These are phyloP conservation scores for Noccaea caerulescens DNA, from an alignment of 345 rosid species.

Conservation along the genomic window DNA sequence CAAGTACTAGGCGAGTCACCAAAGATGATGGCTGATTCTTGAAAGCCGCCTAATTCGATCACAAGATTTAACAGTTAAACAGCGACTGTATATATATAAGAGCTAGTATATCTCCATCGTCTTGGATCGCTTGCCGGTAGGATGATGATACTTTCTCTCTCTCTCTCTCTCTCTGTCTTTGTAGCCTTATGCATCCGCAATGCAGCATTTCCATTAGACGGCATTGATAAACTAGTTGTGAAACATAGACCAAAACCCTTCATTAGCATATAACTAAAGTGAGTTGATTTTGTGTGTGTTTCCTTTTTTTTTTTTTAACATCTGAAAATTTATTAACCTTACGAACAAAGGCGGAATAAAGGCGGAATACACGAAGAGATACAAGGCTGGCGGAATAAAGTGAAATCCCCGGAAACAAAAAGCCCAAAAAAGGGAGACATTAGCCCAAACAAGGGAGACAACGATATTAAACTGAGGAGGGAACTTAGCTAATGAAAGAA, in stretches of 20 bases:
- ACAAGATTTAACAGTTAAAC: conserved; percentile 7
- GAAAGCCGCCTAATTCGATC: conserved; percentile 31
- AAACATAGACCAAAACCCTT: background rate
- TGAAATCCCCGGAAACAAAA: no score
- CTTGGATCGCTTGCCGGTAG: background rate
- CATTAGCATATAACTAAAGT: background rate
- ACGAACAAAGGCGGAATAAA: no score
- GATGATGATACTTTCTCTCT: background rate
- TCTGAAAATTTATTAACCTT: no score
- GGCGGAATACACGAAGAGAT: no score
- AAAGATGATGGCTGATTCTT: conserved; percentile 52
- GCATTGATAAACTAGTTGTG: background rate
- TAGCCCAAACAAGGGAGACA: no score
- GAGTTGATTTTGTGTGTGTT: background rate
- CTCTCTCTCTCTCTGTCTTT: no score
- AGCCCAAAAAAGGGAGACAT: no score
- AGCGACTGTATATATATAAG: conserved; percentile 27
- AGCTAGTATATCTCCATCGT: background rate
- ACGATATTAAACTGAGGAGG: no score
- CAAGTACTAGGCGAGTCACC: conserved; percentile 45
- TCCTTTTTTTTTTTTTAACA: no score
- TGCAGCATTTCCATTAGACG: background rate
- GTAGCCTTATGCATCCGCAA: background rate
- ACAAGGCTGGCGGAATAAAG: no score
- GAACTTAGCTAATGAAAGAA: no score